Evolutionary conservation across 768 basidiomycete genomes (phyloP).

Genomic region (Suillus variegatus): DNA sequence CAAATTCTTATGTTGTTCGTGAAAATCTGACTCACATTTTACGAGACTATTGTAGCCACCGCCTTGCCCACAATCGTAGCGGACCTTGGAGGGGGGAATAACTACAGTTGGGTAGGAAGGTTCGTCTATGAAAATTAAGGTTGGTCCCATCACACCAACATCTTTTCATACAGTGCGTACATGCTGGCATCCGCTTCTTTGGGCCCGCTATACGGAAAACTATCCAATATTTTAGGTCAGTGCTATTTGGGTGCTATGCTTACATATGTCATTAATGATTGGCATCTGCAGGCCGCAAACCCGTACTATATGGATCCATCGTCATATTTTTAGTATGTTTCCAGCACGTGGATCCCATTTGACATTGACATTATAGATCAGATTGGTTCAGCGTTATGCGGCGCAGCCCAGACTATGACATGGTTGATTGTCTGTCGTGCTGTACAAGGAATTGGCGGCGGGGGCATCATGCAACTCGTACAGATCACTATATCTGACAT

Average conservation of each 20-base stretch:
- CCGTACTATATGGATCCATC: conserved; percentile 37
- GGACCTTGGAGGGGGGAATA: conserved; percentile 44
- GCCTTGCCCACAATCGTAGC: conserved; percentile 52
- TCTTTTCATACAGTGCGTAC: conserved; percentile 38
- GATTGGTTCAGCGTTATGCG: conserved; percentile 43
- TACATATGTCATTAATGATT: not conserved
- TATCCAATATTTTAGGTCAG: conserved; percentile 41
- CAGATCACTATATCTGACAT: conserved; percentile 45
- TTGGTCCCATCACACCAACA: not conserved
- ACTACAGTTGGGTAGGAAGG: conserved; percentile 55
- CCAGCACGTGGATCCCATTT: not conserved
- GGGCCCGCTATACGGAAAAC: conserved; percentile 48
- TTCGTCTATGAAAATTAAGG: conserved; percentile 15
- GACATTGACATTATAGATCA: conserved; percentile 8
- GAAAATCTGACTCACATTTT: not conserved
- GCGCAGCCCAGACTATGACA: conserved; percentile 42
- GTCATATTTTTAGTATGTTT: conserved; percentile 36
- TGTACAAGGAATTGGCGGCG: conserved; percentile 46
- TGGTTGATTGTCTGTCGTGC: conserved; percentile 45
- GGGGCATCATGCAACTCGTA: conserved; percentile 38
- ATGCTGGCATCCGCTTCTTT: conserved; percentile 44
- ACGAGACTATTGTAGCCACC: conserved; percentile 47
- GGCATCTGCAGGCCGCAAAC: conserved; percentile 35
- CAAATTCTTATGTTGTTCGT: not conserved
- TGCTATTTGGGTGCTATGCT: conserved; percentile 1